Evolutionary conservation across 371 early-diverging fungal genomes (phyloP), one percentile per base, ranked within the genome.

Genomic region (Rhizopus microsporus): DNA sequence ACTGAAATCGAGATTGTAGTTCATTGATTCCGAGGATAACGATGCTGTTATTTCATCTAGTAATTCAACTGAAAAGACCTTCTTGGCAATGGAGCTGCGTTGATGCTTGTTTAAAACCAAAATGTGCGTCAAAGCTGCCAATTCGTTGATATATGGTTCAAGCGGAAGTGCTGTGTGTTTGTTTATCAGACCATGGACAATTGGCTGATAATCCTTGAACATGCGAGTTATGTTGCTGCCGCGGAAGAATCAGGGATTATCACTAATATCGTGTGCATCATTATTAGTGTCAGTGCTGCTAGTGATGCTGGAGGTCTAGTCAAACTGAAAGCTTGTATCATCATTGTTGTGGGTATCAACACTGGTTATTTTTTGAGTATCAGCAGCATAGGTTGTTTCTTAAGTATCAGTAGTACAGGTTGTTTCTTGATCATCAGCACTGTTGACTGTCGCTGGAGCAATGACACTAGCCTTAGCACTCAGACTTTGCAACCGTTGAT

Each of bases 111-210:
- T 51, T 51, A 59, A 40, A 52, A 57, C 30, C 16, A 60, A 30
- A 33, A 60, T 47, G 33, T 68, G 61, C 3, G 61, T 30, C 30
- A 63, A 56, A 10, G 68, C 68, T 30, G 68, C 64, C 44, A 68
- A 44, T 57, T 63, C 60, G 31, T 58, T 57, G 54, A 58, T 56
- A 52, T 68, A 63, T 3, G 54, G 33, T 56, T 60, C 68, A 34
- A 56, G 54, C 37, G 63, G 59, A 51, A 63, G 63, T 55, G 38
- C 40, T 54, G 4, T 29, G 32, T 63, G 54, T 39, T 62, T 62
- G 47, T 23, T 53, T 42, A 67, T 45, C 35, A 55, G 1, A 33
- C 1, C 42, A 31, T 13, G 37, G 23, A 56, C 30, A 48, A 48
- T 38, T 37, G 38, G 31, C 31, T 48, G 5, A 32, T 57, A 57